Evolutionary conservation across 768 basidiomycete species (phyloP), one percentile per base, ranked within the genome.

Genomic region (Boletus reticulatus): DNA sequence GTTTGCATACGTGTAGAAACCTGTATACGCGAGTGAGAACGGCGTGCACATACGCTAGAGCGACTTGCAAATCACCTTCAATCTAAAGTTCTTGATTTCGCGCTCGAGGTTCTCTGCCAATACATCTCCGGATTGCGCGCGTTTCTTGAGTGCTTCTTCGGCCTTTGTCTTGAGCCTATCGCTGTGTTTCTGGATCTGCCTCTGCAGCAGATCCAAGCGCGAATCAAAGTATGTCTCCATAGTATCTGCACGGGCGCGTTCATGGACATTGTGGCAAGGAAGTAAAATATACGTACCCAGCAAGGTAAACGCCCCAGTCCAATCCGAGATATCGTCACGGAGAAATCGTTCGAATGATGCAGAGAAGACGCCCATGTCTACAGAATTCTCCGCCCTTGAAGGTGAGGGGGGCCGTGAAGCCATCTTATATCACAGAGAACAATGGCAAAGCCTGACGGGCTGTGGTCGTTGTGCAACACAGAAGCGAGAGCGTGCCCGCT

Each of bases 211-310:
- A 68, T 91, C 90, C 59, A 91, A 76, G 68, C 90, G 87, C 2
- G 94, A 93, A 75, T 98, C 94, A 68, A 94, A 96, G 67, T 89
- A 97, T 0, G 94, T 97, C 73, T 97, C 94, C 70, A 94, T 77
- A 10, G 94, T 96, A 72, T 97, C 94, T 95, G 64, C 13, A 7
- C 6, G 19, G 24, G 43, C 20, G 8, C 37, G n/a, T 50, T 56
- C 27, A 47, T 50, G 9, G 50, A 41, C 1, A 42, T 13, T 7
- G 11, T 17, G 16, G 22, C 47, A 20, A 17, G 22, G 16, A 24
- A 54, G 49, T 31, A 16, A 27, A 4, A 31, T 34, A 50, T 43
- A 71, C 81, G 54, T 66, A 93, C 93, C 94, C 7, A 95, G 78
- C 27, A 96, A 75, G 3, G 94, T 94, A 65, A 94, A 89, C 32